Evolutionary conservation across 2,329 filamentous ascomycete species (phyloP), one percentile per base, ranked within the genome.

Genomic region (Passalora sequoiae): DNA sequence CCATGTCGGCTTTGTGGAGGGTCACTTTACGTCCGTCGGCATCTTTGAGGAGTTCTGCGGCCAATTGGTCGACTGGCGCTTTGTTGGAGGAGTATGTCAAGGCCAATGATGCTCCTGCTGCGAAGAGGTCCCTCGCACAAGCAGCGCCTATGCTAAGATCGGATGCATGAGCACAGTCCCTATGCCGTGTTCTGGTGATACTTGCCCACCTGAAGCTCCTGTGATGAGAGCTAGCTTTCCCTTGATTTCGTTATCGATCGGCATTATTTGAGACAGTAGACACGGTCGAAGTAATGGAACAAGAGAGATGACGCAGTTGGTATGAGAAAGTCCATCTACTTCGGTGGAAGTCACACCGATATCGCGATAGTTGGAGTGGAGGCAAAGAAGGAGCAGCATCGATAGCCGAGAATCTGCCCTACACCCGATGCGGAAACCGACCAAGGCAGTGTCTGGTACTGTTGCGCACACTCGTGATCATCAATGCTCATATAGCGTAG

Each of bases 201-300:
- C 64, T 61, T 64, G 78, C 77, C 78, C 77, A 55, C 76, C 76
- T 40, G 76, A 80, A 35, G 77, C 78, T 31, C 78, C 78, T 2
- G 78, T 81, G 35, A 81, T 71, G 6, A 81, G 67, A 32, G 76
- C 78, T 31, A 81, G 62, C 39, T 73, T 68, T 44, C 75, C 76
- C 28, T 65, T 65, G 46, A 81, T 57, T 25, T 62, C 55, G 49
- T 68, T 68, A 47, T 66, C 56, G 12, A 60, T 28, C 12, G 50
- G 49, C 49, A 52, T 52, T 12, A 12, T 27, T 6, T 12, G 24
- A 27, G 12, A 27, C n/a, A n/a, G n/a, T n/a, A n/a, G n/a, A n/a
- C n/a, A n/a, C n/a, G n/a, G n/a, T n/a, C n/a, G n/a, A n/a, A n/a
- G n/a, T n/a, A n/a, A n/a, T n/a, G n/a, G n/a, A n/a, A n/a, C n/a